phyloP scores from a whole-genome alignment of 345 rosid genomes.

The Gynandropsis gynandra region DNA sequence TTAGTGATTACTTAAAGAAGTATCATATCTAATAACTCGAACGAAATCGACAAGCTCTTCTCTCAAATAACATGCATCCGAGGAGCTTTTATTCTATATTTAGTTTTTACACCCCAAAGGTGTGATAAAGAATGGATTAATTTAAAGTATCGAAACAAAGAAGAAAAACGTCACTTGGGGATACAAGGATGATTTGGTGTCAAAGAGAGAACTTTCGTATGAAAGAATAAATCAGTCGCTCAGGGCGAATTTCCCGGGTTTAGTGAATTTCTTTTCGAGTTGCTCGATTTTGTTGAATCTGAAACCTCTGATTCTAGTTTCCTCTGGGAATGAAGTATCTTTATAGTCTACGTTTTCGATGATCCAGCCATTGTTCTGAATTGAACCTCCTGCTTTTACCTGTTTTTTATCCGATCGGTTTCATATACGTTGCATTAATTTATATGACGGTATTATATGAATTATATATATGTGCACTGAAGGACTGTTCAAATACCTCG shows the following conservation, averaged over 20 bases:
- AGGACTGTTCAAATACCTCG: conserved; percentile 43
- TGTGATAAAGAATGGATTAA: too few species aligned
- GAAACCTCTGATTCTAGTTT: conserved; percentile 75
- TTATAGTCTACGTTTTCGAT: conserved; percentile 63
- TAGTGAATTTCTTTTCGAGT: conserved; percentile 44
- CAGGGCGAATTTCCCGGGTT: conserved; percentile 44
- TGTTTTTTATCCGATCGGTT: conserved; percentile 23
- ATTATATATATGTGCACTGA: conserved; percentile 5
- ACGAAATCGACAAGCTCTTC: too few species aligned
- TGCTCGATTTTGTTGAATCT: conserved; percentile 60
- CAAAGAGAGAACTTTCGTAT: too few species aligned
- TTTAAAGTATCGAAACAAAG: too few species aligned
- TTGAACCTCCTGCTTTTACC: conserved; percentile 61
- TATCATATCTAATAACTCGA: too few species aligned
- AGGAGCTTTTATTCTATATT: too few species aligned
- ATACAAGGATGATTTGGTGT: too few species aligned
- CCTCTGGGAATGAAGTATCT: conserved; percentile 63
- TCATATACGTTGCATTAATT: conserved; percentile 4
- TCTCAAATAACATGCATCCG: too few species aligned
- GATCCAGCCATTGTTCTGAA: conserved; percentile 79
- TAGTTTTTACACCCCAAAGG: too few species aligned
- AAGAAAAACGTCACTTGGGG: too few species aligned
- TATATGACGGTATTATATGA: conserved; percentile 8
- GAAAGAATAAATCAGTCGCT: too few species aligned
- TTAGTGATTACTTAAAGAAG: too few species aligned